These are phyloP conservation scores for Sporothrix curviconia DNA, from an alignment of 2,329 filamentous ascomycete genomes.

Conservation along the genomic window DNA sequence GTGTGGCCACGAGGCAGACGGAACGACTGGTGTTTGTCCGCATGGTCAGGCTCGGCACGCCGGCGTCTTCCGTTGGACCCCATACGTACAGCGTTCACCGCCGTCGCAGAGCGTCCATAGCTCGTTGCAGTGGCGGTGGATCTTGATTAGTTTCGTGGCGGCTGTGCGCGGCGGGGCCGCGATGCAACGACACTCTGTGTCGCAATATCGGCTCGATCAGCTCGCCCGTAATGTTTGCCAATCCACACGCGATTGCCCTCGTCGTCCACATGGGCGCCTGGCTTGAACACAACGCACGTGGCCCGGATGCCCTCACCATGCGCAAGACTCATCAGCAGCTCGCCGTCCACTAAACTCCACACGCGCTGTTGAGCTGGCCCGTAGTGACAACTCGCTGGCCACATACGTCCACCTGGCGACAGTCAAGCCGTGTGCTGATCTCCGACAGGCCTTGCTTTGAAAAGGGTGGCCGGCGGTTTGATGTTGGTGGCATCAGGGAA, in stretches of 20 bases:
- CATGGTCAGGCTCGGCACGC: conserved; percentile 63
- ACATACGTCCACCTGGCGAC: conserved; percentile 78
- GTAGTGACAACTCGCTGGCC: conserved; percentile 82
- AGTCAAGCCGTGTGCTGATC: conserved; percentile 80
- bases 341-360: conserved; percentile 79
- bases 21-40: conserved; percentile 65
- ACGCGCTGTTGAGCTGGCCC: conserved; percentile 78
- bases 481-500: conserved; percentile 81
- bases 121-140: conserved; percentile 79
- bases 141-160: conserved; percentile 74
- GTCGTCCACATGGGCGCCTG: conserved; percentile 65
- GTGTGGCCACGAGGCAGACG: conserved; percentile 74
- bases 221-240: conserved; percentile 80
- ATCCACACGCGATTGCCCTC: conserved; percentile 84
- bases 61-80: conserved; percentile 64
- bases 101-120: conserved; percentile 92
- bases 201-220: conserved; percentile 79
- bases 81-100: conserved; percentile 81
- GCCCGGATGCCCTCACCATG: conserved; percentile 83
- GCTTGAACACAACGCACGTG: conserved; percentile 78
- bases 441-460: conserved; percentile 66
- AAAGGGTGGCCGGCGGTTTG: conserved; percentile 74
- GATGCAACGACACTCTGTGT: conserved; percentile 64
- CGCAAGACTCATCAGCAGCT: conserved; percentile 70
- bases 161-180: conserved; percentile 65